Evolutionary conservation across 2,329 filamentous ascomycete genomes (phyloP).

Genomic region (Aspergillus sp.): DNA sequence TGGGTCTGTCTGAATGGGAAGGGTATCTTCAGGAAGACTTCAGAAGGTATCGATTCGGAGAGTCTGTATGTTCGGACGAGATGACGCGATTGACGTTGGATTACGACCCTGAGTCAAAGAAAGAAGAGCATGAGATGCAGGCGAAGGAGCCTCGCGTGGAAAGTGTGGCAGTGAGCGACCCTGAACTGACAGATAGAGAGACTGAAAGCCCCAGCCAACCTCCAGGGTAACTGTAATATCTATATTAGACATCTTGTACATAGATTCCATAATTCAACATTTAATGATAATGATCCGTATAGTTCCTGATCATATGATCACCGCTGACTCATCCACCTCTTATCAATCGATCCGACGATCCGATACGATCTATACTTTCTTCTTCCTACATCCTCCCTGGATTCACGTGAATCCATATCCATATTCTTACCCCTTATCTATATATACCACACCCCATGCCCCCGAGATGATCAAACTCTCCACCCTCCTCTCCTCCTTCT

Average conservation of each 20-base stretch:
- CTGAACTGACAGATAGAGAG: background rate
- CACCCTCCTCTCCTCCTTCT: slow-evolving; percentile 32
- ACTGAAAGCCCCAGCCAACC: background rate
- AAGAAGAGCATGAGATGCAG: background rate
- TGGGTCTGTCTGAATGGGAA: background rate
- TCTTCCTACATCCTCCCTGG: background rate
- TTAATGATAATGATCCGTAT: no score
- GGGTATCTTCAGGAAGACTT: background rate
- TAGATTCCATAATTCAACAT: no score
- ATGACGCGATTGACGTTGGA: background rate
- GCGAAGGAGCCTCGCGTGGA: background rate
- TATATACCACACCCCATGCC: background rate
- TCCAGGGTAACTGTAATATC: background rate
- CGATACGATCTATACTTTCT: background rate
- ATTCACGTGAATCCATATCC: background rate
- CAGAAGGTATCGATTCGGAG: background rate
- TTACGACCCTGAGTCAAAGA: background rate
- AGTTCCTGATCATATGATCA: no score
- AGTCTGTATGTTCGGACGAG: background rate
- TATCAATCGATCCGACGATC: background rate
- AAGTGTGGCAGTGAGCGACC: background rate
- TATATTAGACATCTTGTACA: background rate
- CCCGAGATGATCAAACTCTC: slow-evolving; percentile 22
- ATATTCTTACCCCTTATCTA: background rate
- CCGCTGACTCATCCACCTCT: no score